Base-by-base conservation (phyloP, 2,329 filamentous ascomycete species). In the Pseudonectria buxi region DNA sequence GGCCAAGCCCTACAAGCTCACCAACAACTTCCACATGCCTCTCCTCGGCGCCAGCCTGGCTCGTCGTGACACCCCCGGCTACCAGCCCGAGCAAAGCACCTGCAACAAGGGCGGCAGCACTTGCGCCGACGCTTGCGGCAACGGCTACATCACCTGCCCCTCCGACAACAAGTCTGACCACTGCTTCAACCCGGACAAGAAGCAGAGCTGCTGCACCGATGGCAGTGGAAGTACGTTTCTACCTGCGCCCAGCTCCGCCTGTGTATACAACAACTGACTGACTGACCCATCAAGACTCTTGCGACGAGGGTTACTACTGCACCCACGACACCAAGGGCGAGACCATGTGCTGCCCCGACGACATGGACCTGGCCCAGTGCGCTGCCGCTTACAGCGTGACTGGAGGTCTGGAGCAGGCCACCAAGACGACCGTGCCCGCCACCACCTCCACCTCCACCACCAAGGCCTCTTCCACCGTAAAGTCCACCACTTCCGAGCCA, bases 281-380 rank as follows among this genome's bases (percentile, higher is more conserved):
- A 9, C 18, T 22, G 18, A 22, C 18, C 18, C 18, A 22, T 10
- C 26, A 34, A 79, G 76, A 76, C 58, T 74, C 76, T 24, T 82
- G 78, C 56, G 69, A 76, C 24, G 55, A 60, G 12, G 75, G 74
- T 32, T 82, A 72, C 64, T 81, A 74, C 65, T 82, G 78, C 63
- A 69, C 74, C n/a, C 63, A 69, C 46, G 69, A 78, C 53, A 55
- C 58, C 34, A 49, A 56, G 29, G 57, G 60, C 35, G 61, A 67
- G 37, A 79, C 76, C 24, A 72, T 72, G 64, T 82, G 78, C 65
- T 82, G 78, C 59, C 74, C 75, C 28, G 59, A 78, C 28, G 65
- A 61, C 41, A 64, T 73, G 65, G 63, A 68, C 42, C 63, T 78
- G 32, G 58, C 57, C 16, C 58, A 70, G 30, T 82, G 78, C 58